Percentiles rank a stretch among this genome's conserved stretches.
Conservation (phyloP, 2,329 filamentous ascomycete genomes). For the Ampelomyces quisqualis region DNA sequence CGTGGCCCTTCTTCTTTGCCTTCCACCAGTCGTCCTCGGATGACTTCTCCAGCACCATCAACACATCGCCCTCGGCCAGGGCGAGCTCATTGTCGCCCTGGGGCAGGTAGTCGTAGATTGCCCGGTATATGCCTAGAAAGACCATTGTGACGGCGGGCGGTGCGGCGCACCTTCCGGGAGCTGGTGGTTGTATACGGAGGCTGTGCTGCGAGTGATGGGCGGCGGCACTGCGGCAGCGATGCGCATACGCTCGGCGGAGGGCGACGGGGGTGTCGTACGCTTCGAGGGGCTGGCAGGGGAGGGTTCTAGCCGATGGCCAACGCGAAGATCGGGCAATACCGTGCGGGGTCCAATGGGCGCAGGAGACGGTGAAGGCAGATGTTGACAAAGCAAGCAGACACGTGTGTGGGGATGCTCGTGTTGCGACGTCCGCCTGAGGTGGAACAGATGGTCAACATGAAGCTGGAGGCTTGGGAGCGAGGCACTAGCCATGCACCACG, state of each 20-base stretch:
- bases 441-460: slow-evolving; percentile 18
- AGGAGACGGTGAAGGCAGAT: neutral
- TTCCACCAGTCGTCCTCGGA: slow-evolving; percentile 85
- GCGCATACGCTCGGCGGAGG: slow-evolving; percentile 35
- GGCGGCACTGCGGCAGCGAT: slow-evolving; percentile 15
- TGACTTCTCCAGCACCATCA: slow-evolving; percentile 85
- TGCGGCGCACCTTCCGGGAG: slow-evolving; percentile 16
- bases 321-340: slow-evolving; percentile 12
- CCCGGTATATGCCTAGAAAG: slow-evolving; percentile 87
- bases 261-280: slow-evolving; percentile 18
- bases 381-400: slow-evolving; percentile 5
- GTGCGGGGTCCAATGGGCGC: neutral
- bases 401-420: slow-evolving; percentile 19
- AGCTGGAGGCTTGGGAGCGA: slow-evolving; percentile 9
- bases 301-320: slow-evolving; percentile 11
- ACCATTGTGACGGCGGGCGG: slow-evolving; percentile 61
- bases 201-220: slow-evolving; percentile 18
- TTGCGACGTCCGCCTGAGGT: slow-evolving; percentile 15
- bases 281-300: slow-evolving; percentile 29
- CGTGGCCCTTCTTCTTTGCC: slow-evolving; percentile 78
- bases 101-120: slow-evolving; percentile 88
- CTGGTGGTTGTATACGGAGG: slow-evolving; percentile 5
- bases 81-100: slow-evolving; percentile 83
- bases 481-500: slow-evolving; percentile 16
- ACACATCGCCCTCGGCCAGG: slow-evolving; percentile 80